Conservation (phyloP, 2,329 filamentous ascomycete genomes). For the Aureobasidium sp. region DNA sequence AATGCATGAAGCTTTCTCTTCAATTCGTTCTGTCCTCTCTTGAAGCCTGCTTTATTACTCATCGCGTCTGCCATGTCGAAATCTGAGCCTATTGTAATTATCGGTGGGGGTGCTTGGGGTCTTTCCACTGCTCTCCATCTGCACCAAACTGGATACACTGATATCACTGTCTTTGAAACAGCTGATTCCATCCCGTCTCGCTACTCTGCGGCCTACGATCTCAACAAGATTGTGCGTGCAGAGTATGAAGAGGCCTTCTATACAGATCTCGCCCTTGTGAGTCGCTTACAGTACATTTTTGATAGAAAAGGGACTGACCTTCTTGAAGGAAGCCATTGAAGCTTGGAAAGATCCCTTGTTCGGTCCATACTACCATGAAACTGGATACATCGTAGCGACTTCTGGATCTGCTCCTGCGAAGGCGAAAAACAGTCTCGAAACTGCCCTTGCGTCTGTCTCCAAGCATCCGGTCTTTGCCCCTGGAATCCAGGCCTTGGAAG, state of each 20-base stretch:
- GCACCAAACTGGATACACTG: conserved; percentile 36
- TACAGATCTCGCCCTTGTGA: conserved; percentile 48
- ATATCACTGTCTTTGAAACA: conserved; percentile 44
- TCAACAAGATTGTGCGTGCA: conserved; percentile 56
- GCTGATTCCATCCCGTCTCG: conserved; percentile 41
- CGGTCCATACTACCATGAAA: conserved; percentile 47
- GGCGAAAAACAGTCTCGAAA: conserved; percentile 40
- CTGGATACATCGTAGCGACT: conserved; percentile 46
- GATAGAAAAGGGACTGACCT: too few species aligned
- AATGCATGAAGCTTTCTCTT: neutral
- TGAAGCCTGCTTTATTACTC: neutral
- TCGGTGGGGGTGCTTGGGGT: conserved; percentile 45
- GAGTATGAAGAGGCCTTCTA: conserved; percentile 55
- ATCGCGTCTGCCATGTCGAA: neutral
- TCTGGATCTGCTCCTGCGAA: conserved; percentile 44
- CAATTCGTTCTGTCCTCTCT: neutral
- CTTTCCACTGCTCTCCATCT: conserved; percentile 46
- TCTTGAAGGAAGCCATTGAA: conserved; percentile 40
- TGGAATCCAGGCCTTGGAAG: conserved; percentile 35
- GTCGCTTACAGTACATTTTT: too few species aligned
- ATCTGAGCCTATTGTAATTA: conserved; percentile 18
- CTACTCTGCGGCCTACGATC: conserved; percentile 51
- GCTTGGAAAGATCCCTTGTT: conserved; percentile 50
- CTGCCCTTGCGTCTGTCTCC: conserved; percentile 37
- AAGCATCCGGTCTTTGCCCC: conserved; percentile 35